Conservation (phyloP, 805 yeast species). For the Candida oleophila region DNA sequence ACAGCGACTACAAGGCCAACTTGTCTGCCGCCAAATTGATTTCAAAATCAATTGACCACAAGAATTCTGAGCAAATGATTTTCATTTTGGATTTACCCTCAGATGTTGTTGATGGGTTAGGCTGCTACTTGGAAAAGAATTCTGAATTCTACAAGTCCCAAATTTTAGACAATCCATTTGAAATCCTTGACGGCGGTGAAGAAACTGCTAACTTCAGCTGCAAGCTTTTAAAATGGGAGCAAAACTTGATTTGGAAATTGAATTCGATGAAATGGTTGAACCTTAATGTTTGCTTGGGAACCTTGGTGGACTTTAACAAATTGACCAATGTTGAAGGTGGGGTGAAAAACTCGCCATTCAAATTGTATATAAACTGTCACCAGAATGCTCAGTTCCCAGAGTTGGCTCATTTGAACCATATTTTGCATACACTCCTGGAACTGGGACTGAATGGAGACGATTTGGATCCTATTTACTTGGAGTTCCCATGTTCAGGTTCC, state of each 20-base stretch:
- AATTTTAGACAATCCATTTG: slow-evolving; percentile 2
- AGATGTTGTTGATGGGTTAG: background rate
- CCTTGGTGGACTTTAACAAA: slow-evolving; percentile 27
- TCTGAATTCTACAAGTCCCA: slow-evolving; percentile 3
- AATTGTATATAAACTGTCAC: slow-evolving; percentile 54
- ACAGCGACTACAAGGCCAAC: slow-evolving; percentile 9
- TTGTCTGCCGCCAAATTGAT: slow-evolving; percentile 13
- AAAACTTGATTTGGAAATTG: slow-evolving; percentile 32
- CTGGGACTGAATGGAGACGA: background rate
- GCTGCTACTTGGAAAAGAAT: slow-evolving; percentile 2
- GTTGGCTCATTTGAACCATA: slow-evolving; percentile 27
- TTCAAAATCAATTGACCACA: slow-evolving; percentile 13
- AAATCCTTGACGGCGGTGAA: background rate
- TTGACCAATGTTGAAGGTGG: slow-evolving; percentile 8
- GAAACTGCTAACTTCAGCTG: slow-evolving; percentile 9
- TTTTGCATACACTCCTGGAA: slow-evolving; percentile 5
- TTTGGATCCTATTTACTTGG: slow-evolving; percentile 19
- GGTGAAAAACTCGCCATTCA: slow-evolving; percentile 31
- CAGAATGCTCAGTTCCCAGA: slow-evolving; percentile 55
- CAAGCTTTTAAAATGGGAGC: slow-evolving; percentile 29
- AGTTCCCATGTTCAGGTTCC: slow-evolving; percentile 33
- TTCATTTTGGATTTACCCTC: slow-evolving; percentile 19
- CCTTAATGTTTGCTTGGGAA: slow-evolving; percentile 29
- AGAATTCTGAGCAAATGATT: slow-evolving; percentile 10
- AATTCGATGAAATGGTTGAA: slow-evolving; percentile 29